Percentiles rank a stretch among this genome's conserved stretches.
These are phyloP conservation scores for Venturia carpophila DNA, from an alignment of 2,329 filamentous ascomycete species.

Conservation along the genomic window DNA sequence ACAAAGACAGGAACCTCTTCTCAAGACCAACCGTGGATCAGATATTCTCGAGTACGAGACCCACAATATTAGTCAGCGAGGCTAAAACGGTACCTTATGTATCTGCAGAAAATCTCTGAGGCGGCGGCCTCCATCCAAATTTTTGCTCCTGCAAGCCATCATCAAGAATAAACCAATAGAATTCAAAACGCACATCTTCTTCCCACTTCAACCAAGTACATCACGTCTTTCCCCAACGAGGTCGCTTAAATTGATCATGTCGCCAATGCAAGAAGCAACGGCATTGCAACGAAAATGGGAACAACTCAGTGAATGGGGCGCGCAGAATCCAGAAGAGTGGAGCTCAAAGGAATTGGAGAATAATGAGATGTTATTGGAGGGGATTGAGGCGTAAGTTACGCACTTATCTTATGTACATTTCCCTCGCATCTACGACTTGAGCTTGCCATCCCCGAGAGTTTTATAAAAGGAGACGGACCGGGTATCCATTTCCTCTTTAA, in stretches of 20 bases:
- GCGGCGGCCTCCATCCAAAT: background rate
- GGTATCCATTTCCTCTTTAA: too few species aligned
- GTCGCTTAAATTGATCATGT: background rate
- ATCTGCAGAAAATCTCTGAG: conserved; percentile 6
- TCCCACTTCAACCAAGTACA: background rate
- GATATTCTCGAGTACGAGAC: background rate
- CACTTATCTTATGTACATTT: background rate
- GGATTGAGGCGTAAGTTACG: background rate
- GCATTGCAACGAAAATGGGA: conserved; percentile 7
- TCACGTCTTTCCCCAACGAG: too few species aligned
- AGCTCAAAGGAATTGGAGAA: background rate
- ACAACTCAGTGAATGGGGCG: conserved; percentile 4
- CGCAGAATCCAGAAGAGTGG: background rate
- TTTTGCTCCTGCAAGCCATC: background rate
- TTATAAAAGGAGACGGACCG: too few species aligned
- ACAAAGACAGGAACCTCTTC: background rate
- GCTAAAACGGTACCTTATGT: background rate
- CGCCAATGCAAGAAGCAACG: background rate
- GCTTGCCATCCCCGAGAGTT: too few species aligned
- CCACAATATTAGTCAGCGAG: conserved; percentile 2
- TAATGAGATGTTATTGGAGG: conserved; percentile 1
- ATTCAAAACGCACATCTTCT: too few species aligned
- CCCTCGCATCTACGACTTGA: background rate
- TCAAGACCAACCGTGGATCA: background rate
- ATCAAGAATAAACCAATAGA: too few species aligned